A percentile compares a stretch with the other conserved stretches of the same genome.
Evolutionary conservation across 2,329 filamentous ascomycete species (phyloP).

Genomic region (Pseudocercospora crystallina): DNA sequence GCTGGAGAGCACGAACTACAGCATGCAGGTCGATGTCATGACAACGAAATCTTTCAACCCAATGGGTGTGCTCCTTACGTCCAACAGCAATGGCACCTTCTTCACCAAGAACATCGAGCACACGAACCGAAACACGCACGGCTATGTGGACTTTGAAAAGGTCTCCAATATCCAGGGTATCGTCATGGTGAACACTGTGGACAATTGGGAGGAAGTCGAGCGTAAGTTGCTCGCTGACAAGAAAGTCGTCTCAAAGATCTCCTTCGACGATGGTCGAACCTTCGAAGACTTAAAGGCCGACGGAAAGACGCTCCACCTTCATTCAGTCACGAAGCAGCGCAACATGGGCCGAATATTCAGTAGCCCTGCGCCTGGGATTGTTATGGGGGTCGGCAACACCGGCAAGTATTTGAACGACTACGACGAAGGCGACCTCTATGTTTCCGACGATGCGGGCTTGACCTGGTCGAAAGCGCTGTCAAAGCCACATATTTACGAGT

Average conservation of each 20-base stretch:
- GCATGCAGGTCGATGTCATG: constrained; percentile 93
- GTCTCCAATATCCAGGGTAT: constrained; percentile 88
- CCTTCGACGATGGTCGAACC: constrained; percentile 90
- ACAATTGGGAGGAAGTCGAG: constrained; percentile 77
- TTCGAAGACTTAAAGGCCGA: constrained; percentile 71
- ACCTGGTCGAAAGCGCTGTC: constrained; percentile 76
- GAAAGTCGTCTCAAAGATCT: constrained; percentile 77
- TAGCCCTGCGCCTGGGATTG: constrained; percentile 85
- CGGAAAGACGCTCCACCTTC: constrained; percentile 73
- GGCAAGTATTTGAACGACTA: constrained; percentile 72
- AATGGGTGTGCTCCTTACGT: constrained; percentile 89
- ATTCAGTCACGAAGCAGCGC: constrained; percentile 82
- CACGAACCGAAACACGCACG: constrained; percentile 76
- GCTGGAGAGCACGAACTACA: constrained; percentile 94
- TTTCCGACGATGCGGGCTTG: constrained; percentile 87
- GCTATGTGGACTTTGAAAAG: constrained; percentile 93
- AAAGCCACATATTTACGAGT: constrained; percentile 91
- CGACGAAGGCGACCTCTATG: constrained; percentile 73
- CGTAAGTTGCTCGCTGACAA: constrained; percentile 54
- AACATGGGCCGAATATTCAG: constrained; percentile 89
- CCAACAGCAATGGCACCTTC: constrained; percentile 95
- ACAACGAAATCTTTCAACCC: constrained; percentile 53
- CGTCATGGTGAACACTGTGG: constrained; percentile 82
- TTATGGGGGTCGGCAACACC: constrained; percentile 92
- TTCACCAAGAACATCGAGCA: constrained; percentile 90